Conservation (phyloP, 2,329 filamentous ascomycete species). For the Alternaria brassicae region DNA sequence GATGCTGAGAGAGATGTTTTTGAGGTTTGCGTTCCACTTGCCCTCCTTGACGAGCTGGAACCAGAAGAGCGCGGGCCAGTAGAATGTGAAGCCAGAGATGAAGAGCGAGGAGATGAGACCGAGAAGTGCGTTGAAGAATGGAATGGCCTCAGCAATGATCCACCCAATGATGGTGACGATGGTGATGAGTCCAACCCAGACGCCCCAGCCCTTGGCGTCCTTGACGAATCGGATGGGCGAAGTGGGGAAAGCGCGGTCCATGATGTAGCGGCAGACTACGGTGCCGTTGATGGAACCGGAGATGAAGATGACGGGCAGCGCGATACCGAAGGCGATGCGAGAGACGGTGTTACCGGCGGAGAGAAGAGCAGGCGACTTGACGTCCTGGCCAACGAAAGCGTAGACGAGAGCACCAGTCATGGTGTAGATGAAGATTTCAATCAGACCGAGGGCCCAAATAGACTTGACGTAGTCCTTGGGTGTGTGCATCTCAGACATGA, state of each 20-base stretch:
- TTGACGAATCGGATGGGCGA: slow-evolving; percentile 56
- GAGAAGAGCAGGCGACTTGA: slow-evolving; percentile 70
- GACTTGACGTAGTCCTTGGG: slow-evolving; percentile 68
- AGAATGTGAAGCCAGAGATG: slow-evolving; percentile 71
- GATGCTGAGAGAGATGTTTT: slow-evolving; percentile 43
- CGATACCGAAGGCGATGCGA: slow-evolving; percentile 76
- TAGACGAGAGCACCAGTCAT: slow-evolving; percentile 74
- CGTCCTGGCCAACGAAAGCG: slow-evolving; percentile 67
- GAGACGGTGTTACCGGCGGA: slow-evolving; percentile 65
- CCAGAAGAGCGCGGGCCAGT: slow-evolving; percentile 52
- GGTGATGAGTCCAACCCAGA: slow-evolving; percentile 67
- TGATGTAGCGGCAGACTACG: slow-evolving; percentile 70
- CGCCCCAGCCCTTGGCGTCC: slow-evolving; percentile 50
- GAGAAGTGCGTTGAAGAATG: slow-evolving; percentile 74
- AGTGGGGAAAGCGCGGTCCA: slow-evolving; percentile 67
- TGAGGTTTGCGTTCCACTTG: slow-evolving; percentile 48
- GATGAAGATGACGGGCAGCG: slow-evolving; percentile 75
- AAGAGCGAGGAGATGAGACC: slow-evolving; percentile 69
- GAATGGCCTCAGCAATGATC: slow-evolving; percentile 74
- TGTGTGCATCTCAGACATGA: slow-evolving; percentile 71
- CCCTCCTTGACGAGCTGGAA: slow-evolving; percentile 52
- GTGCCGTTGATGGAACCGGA: slow-evolving; percentile 74
- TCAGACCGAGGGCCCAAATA: slow-evolving; percentile 63
- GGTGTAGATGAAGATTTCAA: slow-evolving; percentile 68
- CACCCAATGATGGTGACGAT: slow-evolving; percentile 68